phyloP scores from a whole-genome alignment of 2,329 filamentous ascomycete genomes.

The Scedosporium dehoogii region DNA sequence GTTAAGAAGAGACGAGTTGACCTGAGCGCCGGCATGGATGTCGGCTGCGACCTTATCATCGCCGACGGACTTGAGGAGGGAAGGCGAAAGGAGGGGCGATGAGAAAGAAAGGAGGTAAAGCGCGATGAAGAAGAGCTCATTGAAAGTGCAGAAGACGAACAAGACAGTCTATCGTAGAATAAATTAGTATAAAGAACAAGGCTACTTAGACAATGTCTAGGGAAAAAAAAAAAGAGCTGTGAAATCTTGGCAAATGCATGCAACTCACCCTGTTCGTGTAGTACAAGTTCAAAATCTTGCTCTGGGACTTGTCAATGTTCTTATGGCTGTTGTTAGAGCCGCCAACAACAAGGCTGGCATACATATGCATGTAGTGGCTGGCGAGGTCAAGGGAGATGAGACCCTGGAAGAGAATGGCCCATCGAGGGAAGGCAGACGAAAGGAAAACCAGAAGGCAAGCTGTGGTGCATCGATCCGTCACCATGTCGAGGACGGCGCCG shows the following conservation, averaged over 20 bases:
- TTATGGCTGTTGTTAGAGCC: conserved; percentile 79
- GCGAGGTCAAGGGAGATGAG: conserved; percentile 88
- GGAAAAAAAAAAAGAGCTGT: background rate
- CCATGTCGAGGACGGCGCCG: conserved; percentile 96
- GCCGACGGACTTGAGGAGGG: conserved; percentile 58
- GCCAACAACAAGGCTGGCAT: conserved; percentile 82
- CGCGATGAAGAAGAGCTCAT: conserved; percentile 96
- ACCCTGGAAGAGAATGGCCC: conserved; percentile 88
- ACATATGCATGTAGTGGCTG: conserved; percentile 99
- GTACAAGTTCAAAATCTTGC: conserved; percentile 86
- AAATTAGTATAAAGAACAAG: conserved; percentile 2
- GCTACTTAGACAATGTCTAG: background rate
- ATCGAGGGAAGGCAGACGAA: conserved; percentile 86
- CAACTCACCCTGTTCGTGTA: conserved; percentile 84
- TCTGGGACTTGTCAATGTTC: conserved; percentile 79
- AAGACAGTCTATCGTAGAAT: conserved; percentile 58
- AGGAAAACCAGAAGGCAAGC: conserved; percentile 91
- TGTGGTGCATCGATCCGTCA: conserved; percentile 95
- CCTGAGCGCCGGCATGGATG: conserved; percentile 57
- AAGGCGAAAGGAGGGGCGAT: conserved; percentile 78
- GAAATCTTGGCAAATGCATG: background rate
- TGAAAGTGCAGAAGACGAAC: conserved; percentile 81
- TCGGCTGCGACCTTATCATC: conserved; percentile 37
- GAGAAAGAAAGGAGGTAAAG: conserved; percentile 97
- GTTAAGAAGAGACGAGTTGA: conserved; percentile 58